Conservation (phyloP, 2,329 filamentous ascomycete species). For the Talaromyces sp. region DNA sequence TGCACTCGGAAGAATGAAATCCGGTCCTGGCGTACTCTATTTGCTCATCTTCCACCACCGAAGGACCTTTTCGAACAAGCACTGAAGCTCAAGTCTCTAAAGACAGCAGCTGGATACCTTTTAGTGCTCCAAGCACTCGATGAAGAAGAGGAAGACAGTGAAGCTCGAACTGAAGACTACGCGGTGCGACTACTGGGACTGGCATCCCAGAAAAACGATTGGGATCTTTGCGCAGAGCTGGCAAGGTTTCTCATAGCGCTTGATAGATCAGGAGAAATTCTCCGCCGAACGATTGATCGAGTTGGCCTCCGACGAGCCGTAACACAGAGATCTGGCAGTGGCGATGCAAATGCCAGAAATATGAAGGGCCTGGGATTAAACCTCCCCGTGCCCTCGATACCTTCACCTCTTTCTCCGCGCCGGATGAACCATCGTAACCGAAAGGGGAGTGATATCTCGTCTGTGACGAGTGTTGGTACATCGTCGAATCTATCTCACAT, state of each 20-base stretch:
- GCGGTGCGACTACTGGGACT: conserved; percentile 74
- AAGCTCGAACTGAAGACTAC: conserved; percentile 50
- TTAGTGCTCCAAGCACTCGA: conserved; percentile 82
- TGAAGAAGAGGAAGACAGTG: conserved; percentile 43
- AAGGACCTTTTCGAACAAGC: conserved; percentile 92
- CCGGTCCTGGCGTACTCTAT: conserved; percentile 89
- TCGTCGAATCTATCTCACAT: conserved; percentile 10
- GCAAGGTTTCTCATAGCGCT: conserved; percentile 92
- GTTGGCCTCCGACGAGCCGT: conserved; percentile 28
- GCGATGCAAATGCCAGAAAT: conserved; percentile 19
- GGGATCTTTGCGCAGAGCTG: conserved; percentile 92
- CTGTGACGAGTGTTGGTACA: conserved; percentile 10
- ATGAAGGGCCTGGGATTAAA: conserved; percentile 32
- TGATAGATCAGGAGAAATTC: conserved; percentile 76
- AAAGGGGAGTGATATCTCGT: conserved; percentile 14
- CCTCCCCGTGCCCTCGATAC: conserved; percentile 28
- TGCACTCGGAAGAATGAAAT: conserved; percentile 97
- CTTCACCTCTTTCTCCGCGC: conserved; percentile 19
- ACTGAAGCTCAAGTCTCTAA: conserved; percentile 74
- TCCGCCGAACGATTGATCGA: conserved; percentile 47
- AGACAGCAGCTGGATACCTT: conserved; percentile 95
- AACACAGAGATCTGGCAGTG: conserved; percentile 1
- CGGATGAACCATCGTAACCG: conserved; percentile 6
- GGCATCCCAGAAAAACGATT: conserved; percentile 80
- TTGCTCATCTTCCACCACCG: conserved; percentile 83